Base-by-base conservation (phyloP, 1,284 basidiomycete genomes). In the Tilletia caries region DNA sequence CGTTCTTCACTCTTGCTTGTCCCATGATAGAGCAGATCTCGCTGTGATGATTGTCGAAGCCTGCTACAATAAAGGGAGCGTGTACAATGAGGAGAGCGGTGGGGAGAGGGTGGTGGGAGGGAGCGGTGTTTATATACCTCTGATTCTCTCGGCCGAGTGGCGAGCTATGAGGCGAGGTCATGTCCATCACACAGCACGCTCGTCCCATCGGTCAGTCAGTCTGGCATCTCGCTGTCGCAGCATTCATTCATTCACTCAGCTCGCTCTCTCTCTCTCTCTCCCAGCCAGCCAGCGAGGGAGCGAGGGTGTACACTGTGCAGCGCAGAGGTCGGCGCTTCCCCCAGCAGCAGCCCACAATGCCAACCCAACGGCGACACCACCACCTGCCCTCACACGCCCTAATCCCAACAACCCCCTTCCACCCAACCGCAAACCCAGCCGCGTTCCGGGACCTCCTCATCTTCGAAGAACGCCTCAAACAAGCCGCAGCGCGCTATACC, bases 381-480 rank as follows among this genome's bases (percentile, higher is more conserved):
- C n/a, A 52, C 48, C 54, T 33, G 13, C 58, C 58, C 5, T 34
- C 32, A 27, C 58, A 62, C 58, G 29, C 58, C 20, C 58, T 62
- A 27, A 62, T 62, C 58, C 58, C 58, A 10, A 62, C 58, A 1
- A 70, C 70, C 37, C 71, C 76, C 0, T 77, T 74, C 67, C 54
- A 67, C 25, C 91, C 91, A 0, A 84, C 88, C 13, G 87, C 88
- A 72, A 91, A 92, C 82, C 86, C 86, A 64, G 86, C 89, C 20
- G 94, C 92, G 0, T 93, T 92, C 83, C 87, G 91, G 62, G 95
- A 98, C 83, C 86, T 98, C 33, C 87, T 98, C 46, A 86, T 94
- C 66, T 98, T 98, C 75, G 95, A 98, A 85, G 95, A 98, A 84
- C 87, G 96, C 20, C 88, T 98, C 68, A 98, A 98, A 85, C 91